These are phyloP conservation scores for Claviceps spartinae DNA, from an alignment of 2,329 filamentous ascomycete species.

Conservation along the genomic window DNA sequence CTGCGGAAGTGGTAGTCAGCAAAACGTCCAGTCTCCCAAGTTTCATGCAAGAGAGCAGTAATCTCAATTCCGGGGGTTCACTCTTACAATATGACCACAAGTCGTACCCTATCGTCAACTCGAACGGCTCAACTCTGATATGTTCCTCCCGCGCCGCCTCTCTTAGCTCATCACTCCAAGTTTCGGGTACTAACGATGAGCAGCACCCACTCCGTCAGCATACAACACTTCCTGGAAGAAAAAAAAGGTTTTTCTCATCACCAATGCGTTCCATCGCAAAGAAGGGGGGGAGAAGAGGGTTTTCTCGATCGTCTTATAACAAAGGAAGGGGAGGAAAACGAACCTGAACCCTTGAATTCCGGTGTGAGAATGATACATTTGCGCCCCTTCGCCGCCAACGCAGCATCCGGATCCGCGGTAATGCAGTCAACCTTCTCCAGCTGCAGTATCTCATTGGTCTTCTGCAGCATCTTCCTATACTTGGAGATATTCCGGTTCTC, in stretches of 20 bases:
- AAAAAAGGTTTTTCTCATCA: not conserved
- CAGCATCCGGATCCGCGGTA: slow-evolving; percentile 44
- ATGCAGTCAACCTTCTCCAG: slow-evolving; percentile 52
- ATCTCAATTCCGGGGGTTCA: not conserved
- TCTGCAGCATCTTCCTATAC: slow-evolving; percentile 52
- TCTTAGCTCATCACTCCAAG: slow-evolving; percentile 59
- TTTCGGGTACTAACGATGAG: slow-evolving; percentile 34
- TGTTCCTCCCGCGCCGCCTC: slow-evolving; percentile 56
- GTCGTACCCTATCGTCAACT: slow-evolving; percentile 65
- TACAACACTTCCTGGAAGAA: not conserved
- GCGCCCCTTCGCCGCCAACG: slow-evolving; percentile 37
- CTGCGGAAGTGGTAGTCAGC: slow-evolving; percentile 22
- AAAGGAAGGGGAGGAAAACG: slow-evolving; percentile 7
- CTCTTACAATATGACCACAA: slow-evolving; percentile 69
- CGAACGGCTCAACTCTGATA: slow-evolving; percentile 60
- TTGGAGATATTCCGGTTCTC: slow-evolving; percentile 62
- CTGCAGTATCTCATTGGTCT: slow-evolving; percentile 50
- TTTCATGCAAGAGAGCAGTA: not conserved
- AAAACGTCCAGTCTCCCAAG: not conserved
- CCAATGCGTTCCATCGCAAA: not conserved
- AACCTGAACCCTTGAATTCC: slow-evolving; percentile 39
- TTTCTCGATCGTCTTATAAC: not conserved
- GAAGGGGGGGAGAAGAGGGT: not conserved
- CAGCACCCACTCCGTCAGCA: not conserved
- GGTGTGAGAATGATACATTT: slow-evolving; percentile 50